Evolutionary conservation across 2,329 filamentous ascomycete species (phyloP), one percentile per base, ranked within the genome.

Genomic region (Alternaria conjuncta): DNA sequence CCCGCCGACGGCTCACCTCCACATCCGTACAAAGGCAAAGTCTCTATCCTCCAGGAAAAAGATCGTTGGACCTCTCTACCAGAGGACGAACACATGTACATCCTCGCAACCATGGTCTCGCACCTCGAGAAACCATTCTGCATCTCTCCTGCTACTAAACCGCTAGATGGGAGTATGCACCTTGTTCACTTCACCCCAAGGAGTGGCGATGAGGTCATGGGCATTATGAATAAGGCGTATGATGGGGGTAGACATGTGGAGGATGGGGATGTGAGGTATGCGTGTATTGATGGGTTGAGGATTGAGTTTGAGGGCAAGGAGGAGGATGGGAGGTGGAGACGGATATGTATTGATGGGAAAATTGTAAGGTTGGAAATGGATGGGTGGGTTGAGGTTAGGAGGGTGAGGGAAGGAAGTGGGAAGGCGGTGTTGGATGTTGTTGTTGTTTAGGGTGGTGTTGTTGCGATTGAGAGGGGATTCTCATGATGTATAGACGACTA

Each of bases 281-380:
- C 91, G 18, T 86, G 88, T 57, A 85, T 96, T 7, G 87, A 91
- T 3, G 87, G 87, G 55, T 69, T 97, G 18, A 84, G 82, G 61
- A 88, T 97, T 50, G 85, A 87, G 15, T 89, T 93, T 36, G 66
- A 82, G 2, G 74, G 71, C 0, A 49, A 58, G 8, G 92, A 96
- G 73, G 83, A 87, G 15, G 88, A 93, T n/a, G 83, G 83, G 1
- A 84, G 89, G 56, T 97, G 94, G 94, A 85, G 95, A 64, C 88
- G 94, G 74, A 87, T 97, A 13, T 98, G 95, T 77, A 85, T 98
- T n/a, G 95, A 98, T 79, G 95, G 95, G 4, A 93, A 91, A 57
- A 96, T 97, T 72, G 88, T 97, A 4, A 86, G 88, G 62, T 82
- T 97, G 1, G 90, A 91, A 20, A 78, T 84, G 55, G 89, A 86